phyloP scores from a whole-genome alignment of 2,329 filamentous ascomycete species.

The Trichoderma afroharzianum region DNA sequence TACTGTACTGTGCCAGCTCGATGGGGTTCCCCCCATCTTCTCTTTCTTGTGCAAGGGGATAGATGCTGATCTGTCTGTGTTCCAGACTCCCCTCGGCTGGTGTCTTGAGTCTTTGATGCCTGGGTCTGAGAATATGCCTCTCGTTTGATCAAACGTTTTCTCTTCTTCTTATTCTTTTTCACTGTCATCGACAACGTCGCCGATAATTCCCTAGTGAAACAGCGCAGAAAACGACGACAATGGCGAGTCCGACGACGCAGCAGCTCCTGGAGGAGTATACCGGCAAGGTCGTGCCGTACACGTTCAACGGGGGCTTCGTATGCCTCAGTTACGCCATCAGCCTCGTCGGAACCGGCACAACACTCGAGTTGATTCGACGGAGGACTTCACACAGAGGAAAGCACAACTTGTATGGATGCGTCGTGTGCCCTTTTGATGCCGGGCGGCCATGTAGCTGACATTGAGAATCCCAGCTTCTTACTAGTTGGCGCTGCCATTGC shows the following conservation, averaged over 20 bases:
- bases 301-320: neutral
- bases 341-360: neutral
- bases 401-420: neutral
- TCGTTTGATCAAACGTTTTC: neutral
- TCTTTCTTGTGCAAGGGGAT: neutral
- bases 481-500: neutral
- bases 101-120: neutral
- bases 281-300: neutral
- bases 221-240: neutral
- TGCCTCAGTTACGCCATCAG: neutral
- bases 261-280: neutral
- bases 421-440: neutral
- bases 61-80: neutral
- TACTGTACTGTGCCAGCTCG: accelerated
- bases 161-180: neutral
- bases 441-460: neutral
- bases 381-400: neutral
- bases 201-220: neutral
- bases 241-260: neutral
- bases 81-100: neutral
- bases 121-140: neutral
- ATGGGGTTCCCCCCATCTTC: neutral
- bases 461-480: neutral
- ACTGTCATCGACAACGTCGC: accelerated
- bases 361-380: neutral